A percentile compares a stretch with the other conserved stretches of the same genome.
phyloP scores from a whole-genome alignment of 371 early-diverging fungal genomes.

The Fennellomyces sp. region DNA sequence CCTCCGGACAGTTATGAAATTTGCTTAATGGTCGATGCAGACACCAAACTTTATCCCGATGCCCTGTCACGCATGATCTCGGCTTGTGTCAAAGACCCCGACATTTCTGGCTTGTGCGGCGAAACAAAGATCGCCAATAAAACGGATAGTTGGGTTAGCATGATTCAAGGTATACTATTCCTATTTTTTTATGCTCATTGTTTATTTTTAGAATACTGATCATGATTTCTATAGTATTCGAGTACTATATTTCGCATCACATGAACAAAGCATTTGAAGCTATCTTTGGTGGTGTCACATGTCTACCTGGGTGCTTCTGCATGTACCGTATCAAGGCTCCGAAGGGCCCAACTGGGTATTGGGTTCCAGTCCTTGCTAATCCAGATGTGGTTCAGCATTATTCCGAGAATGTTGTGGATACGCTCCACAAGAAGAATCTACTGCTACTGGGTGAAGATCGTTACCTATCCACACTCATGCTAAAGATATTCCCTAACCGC shows the following conservation, averaged over 20 bases:
- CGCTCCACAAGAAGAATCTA: slow-evolving; percentile 98
- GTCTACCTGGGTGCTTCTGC: slow-evolving; percentile 97
- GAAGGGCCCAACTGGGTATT: slow-evolving; percentile 75
- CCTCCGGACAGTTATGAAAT: slow-evolving; percentile 87
- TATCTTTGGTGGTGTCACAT: slow-evolving; percentile 96
- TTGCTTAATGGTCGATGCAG: slow-evolving; percentile 97
- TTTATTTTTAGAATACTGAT: neutral
- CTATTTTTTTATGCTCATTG: neutral
- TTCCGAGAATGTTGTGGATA: slow-evolving; percentile 95
- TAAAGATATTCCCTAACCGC: slow-evolving; percentile 95
- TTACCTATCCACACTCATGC: slow-evolving; percentile 98
- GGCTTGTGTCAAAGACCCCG: slow-evolving; percentile 74
- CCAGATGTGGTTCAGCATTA: slow-evolving; percentile 96
- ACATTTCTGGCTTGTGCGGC: slow-evolving; percentile 83
- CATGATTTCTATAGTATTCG: slow-evolving; percentile 68
- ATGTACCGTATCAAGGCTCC: slow-evolving; percentile 92
- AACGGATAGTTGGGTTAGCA: slow-evolving; percentile 82
- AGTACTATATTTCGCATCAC: slow-evolving; percentile 96
- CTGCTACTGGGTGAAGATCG: slow-evolving; percentile 98
- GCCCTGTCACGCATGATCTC: slow-evolving; percentile 75
- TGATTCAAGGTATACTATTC: slow-evolving; percentile 74
- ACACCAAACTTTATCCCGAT: slow-evolving; percentile 86
- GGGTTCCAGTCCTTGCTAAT: slow-evolving; percentile 90
- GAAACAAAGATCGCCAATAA: slow-evolving; percentile 92
- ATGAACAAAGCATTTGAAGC: slow-evolving; percentile 93